Base-by-base conservation (phyloP, 1,284 basidiomycete species). In the Ustilago cynodontis region DNA sequence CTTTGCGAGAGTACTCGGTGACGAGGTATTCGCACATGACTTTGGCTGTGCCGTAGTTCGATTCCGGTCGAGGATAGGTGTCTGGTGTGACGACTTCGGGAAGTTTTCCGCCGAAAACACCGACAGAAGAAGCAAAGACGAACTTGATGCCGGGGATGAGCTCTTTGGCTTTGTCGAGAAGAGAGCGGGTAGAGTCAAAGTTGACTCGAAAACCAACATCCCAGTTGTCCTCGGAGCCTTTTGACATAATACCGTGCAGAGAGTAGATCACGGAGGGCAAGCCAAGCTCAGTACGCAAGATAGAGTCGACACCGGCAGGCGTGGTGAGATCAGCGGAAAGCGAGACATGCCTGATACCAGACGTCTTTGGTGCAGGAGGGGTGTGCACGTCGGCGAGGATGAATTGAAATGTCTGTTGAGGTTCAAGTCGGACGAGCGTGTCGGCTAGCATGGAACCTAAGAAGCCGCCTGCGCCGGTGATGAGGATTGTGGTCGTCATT, bases 181-280 rank as follows among this genome's bases (percentile, higher is more conserved):
- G 57, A 5, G 65, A 33, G 18, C 65, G 57, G 0, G 76, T 78
- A 8, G 71, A 75, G 54, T 78, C 78, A 26, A 80, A 65, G 55
- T 80, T 80, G 60, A 80, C 65, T 4, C 35, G 41, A 50, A 80
- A 68, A 2, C 78, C 78, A 14, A 75, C 39, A 16, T 80, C 76
- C 71, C 71, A 78, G 53, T 74, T 59, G 26, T 70, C 76, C 31
- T 77, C 78, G 24, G 62, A 50, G 14, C 78, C 78, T 51, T 74
- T 68, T 22, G 65, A 71, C 78, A 80, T 80, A 68, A 80, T 80
- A 0, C 78, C 78, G 56, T 80, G 78, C 49, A 80, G 53, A 9
- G 72, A 72, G 65, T 77, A 78, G 64, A 78, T 75, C 20, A 75
- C 69, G 14, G 54, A 35, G 0, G 78, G 78, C 11, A 59, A 29